Conservation (phyloP, 176 grass and related monocot genomes). For the Oryza coarctata region DNA sequence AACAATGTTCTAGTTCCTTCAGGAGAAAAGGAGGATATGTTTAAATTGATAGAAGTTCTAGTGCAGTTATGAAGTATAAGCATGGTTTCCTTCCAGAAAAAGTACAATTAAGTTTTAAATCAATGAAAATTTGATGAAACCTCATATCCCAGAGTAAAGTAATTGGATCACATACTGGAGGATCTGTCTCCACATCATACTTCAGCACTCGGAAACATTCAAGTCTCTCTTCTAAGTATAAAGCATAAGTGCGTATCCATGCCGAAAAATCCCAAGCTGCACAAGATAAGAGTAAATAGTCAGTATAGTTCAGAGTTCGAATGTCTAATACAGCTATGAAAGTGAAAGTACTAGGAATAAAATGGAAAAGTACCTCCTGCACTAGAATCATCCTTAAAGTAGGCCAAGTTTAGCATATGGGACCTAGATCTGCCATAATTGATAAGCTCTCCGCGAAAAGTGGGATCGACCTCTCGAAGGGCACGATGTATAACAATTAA, state of each 20-base stretch:
- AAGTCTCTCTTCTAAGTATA: slow-evolving; percentile 96
- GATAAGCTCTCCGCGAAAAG: slow-evolving; percentile 93
- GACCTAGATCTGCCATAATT: slow-evolving; percentile 94
- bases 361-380: slow-evolving; percentile 66
- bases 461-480: slow-evolving; percentile 90
- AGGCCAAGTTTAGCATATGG: slow-evolving; percentile 97
- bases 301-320: slow-evolving; percentile 17
- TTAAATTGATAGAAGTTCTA: background rate
- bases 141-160: background rate
- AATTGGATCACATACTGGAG: slow-evolving; percentile 63
- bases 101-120: background rate
- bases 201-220: slow-evolving; percentile 97
- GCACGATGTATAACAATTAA: slow-evolving; percentile 96
- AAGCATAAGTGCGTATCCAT: slow-evolving; percentile 91
- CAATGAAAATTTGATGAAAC: slow-evolving; percentile 8
- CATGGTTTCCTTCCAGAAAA: background rate
- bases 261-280: slow-evolving; percentile 99
- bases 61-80: background rate
- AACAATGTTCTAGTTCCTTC: background rate
- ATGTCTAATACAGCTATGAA: slow-evolving; percentile 26
- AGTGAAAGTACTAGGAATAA: slow-evolving; percentile 10
- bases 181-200: slow-evolving; percentile 91
- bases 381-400: slow-evolving; percentile 99
- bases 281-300: slow-evolving; percentile 30
- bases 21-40: background rate